A percentile compares a stretch with the other conserved stretches of the same genome.
phyloP scores from a whole-genome alignment of 108 stramenopile species.

The Fragilaria crotonensis region DNA sequence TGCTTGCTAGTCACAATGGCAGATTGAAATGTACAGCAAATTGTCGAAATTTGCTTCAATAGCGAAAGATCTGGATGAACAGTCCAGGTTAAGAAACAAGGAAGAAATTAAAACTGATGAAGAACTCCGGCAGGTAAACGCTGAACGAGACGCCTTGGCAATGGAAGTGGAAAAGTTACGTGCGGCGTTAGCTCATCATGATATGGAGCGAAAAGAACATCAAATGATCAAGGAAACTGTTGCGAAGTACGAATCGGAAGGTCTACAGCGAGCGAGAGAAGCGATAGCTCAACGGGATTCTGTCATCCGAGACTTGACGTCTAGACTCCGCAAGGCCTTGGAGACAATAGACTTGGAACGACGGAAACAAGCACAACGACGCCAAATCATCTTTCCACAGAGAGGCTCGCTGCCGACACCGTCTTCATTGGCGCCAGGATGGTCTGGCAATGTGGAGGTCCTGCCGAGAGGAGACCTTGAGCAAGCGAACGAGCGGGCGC shows the following conservation, averaged over 20 bases:
- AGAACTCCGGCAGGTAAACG: slow-evolving; percentile 26
- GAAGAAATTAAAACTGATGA: slow-evolving; percentile 33
- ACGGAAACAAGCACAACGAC: slow-evolving; percentile 28
- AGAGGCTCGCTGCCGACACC: slow-evolving; percentile 10
- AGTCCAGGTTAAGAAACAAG: slow-evolving; percentile 40
- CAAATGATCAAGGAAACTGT: slow-evolving; percentile 17
- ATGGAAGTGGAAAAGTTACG: slow-evolving; percentile 35
- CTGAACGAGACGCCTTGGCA: slow-evolving; percentile 45
- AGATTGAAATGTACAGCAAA: slow-evolving; percentile 52
- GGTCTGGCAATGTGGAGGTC: background rate
- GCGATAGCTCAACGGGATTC: slow-evolving; percentile 34
- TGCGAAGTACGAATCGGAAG: slow-evolving; percentile 23
- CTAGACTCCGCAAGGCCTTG: slow-evolving; percentile 30
- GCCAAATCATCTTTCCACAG: slow-evolving; percentile 52
- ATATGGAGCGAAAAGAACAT: slow-evolving; percentile 30
- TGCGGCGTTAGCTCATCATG: slow-evolving; percentile 29
- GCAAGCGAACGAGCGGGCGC: background rate
- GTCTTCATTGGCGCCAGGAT: too few species aligned
- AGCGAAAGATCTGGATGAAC: slow-evolving; percentile 60
- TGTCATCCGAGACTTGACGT: slow-evolving; percentile 35
- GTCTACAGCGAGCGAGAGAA: slow-evolving; percentile 20
- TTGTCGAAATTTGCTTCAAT: slow-evolving; percentile 51
- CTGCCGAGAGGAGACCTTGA: slow-evolving; percentile 1
- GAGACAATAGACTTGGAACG: slow-evolving; percentile 36
- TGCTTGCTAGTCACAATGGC: slow-evolving; percentile 32